phyloP scores from a whole-genome alignment of 1,284 basidiomycete species.

The Nidula niveotomentosa region DNA sequence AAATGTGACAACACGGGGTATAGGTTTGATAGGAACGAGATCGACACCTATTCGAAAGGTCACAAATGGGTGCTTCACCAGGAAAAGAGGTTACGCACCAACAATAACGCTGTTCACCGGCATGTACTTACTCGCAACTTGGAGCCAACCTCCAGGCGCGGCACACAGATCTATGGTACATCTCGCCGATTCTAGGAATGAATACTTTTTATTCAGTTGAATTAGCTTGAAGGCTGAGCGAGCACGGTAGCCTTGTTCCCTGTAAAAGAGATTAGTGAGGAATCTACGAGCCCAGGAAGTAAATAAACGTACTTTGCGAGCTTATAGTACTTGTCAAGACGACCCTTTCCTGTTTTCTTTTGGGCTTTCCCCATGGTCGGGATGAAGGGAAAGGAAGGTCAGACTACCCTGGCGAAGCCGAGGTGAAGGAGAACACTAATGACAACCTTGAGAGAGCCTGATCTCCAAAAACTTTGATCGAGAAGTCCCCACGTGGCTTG shows the following conservation, averaged over 20 bases:
- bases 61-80: slow-evolving; percentile 1
- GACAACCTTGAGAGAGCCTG: no score
- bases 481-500: no score
- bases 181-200: slow-evolving; percentile 87
- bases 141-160: slow-evolving; percentile 98
- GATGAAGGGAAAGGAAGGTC: background rate
- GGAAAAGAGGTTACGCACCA: slow-evolving; percentile 50
- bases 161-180: slow-evolving; percentile 99
- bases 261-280: slow-evolving; percentile 24
- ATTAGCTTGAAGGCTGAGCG: slow-evolving; percentile 99
- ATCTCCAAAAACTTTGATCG: no score
- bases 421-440: no score
- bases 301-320: slow-evolving; percentile 76
- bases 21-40: slow-evolving; percentile 94
- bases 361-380: slow-evolving; percentile 73
- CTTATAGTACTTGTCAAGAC: slow-evolving; percentile 95
- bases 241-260: slow-evolving; percentile 98
- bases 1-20: slow-evolving; percentile 93
- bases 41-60: slow-evolving; percentile 71
- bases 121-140: slow-evolving; percentile 99
- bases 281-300: background rate
- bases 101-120: slow-evolving; percentile 93
- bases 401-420: no score
- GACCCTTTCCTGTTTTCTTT: slow-evolving; percentile 94
- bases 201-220: slow-evolving; percentile 98